These are phyloP conservation scores for Carnegiea gigantea DNA, from an alignment of 179 eudicot genomes.

Conservation along the genomic window DNA sequence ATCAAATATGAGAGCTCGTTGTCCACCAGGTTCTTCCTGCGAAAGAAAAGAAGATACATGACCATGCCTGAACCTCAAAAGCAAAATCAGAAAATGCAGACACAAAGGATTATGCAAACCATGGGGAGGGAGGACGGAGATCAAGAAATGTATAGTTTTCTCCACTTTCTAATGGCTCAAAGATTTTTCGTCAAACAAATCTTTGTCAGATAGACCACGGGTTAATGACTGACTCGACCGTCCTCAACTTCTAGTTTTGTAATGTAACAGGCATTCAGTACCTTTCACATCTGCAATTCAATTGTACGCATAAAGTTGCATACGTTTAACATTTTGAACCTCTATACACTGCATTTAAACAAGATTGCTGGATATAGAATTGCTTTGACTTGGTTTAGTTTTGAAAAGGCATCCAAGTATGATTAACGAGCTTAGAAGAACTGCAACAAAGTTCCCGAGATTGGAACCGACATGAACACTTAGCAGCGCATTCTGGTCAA, in stretches of 20 bases:
- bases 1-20: slow-evolving; percentile 93
- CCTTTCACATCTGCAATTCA: too few species aligned
- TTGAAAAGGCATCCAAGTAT: not conserved
- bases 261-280: too few species aligned
- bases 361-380: not conserved
- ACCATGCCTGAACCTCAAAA: not conserved
- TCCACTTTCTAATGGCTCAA: not conserved
- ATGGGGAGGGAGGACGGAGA: too few species aligned
- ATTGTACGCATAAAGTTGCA: too few species aligned
- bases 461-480: not conserved
- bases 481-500: not conserved
- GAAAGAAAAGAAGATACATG: slow-evolving; percentile 4
- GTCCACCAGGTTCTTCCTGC: slow-evolving; percentile 99
- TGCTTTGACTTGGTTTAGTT: not conserved
- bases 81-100: too few species aligned
- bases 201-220: not conserved
- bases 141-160: not conserved
- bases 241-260: too few species aligned
- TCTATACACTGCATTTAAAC: not conserved
- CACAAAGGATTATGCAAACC: too few species aligned
- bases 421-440: not conserved
- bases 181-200: not conserved
- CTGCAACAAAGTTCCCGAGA: not conserved
- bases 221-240: too few species aligned
- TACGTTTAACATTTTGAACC: too few species aligned